Percentiles rank a stretch among this genome's conserved stretches.
These are phyloP conservation scores for Debaryomyces prosopidis DNA, from an alignment of 805 yeast species.

Conservation along the genomic window DNA sequence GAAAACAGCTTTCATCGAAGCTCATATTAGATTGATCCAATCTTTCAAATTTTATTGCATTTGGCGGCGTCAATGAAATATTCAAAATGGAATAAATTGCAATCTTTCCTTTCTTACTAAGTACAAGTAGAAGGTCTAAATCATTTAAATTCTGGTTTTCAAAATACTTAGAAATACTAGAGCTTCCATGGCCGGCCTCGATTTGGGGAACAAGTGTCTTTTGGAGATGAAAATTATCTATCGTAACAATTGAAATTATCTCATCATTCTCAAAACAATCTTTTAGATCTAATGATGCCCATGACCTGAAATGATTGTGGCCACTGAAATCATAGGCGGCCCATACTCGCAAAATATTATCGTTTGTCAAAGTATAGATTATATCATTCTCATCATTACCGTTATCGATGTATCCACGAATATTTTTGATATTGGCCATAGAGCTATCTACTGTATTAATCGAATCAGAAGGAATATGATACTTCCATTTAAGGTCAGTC, in stretches of 20 bases:
- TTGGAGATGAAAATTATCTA: conserved; percentile 40
- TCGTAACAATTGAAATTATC: conserved; percentile 21
- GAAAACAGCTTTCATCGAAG: conserved; percentile 13
- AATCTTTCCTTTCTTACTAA: conserved; percentile 41
- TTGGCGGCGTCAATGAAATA: conserved; percentile 56
- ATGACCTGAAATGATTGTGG: conserved; percentile 55
- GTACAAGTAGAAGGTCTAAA: conserved; percentile 37
- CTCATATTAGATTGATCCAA: conserved; percentile 20
- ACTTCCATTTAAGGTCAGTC: conserved; percentile 59
- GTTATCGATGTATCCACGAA: conserved; percentile 31
- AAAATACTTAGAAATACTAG: conserved; percentile 11
- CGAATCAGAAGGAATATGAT: conserved; percentile 9
- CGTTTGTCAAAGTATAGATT: conserved; percentile 65
- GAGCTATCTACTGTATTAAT: conserved; percentile 11
- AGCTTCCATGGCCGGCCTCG: conserved; percentile 6
- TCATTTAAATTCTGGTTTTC: conserved; percentile 10
- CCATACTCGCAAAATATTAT: conserved; percentile 65
- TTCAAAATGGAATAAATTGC: conserved; percentile 50
- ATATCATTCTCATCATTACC: conserved; percentile 33
- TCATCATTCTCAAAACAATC: conserved; percentile 18
- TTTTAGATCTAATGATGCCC: conserved; percentile 48
- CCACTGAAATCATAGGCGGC: conserved; percentile 60
- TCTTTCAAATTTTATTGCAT: conserved; percentile 43
- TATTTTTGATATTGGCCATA: conserved; percentile 37
- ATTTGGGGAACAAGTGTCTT: conserved; percentile 15